Base-by-base conservation (phyloP, 1,139 yeast species). In the Suhomyces atakaporum region DNA sequence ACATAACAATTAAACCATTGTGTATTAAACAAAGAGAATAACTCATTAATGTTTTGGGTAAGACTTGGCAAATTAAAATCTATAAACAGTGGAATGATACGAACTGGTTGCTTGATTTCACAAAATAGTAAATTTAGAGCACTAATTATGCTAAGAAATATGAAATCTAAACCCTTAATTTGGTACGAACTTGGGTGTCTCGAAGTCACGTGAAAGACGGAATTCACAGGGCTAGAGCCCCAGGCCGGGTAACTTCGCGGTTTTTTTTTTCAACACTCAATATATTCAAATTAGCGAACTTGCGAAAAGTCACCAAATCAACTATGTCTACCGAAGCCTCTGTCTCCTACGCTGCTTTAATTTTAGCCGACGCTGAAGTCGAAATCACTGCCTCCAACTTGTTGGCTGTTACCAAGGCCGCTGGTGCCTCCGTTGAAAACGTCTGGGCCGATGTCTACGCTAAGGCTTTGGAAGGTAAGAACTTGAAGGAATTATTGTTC, bases 391-490 rank as follows among this genome's bases (percentile, higher is more conserved):
- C 89, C 55, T 89, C 82, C 69, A 84, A 84, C 77, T 79, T 84
- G 67, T 63, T 75, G 58, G 72, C 86, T 62, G 75, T 84, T 68
- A 72, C 80, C 56, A 51, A 58, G 50, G 66, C 66, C 46, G 76
- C 75, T 46, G 69, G 72, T 49, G 69, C 72, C 53, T 69, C 69
- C 51, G 69, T 71, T 49, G 76, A 71, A 56, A 60, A 62, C 53
- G 80, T 83, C 75, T 84, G 90, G 89, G 84, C 87, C 64, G 87
- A 81, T 62, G 75, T 84, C 66, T 84, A 72, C 73, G 79, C 92
- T 61, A 83, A 81, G 75, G 94, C 92, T 63, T 74, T 84, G 62
- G 84, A 79, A 54, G 79, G 82, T 61, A 83, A 84, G 73, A 77
- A 84, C 77, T 74, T 84, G 72, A 76, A 79, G 71, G 83, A 81